phyloP scores from a whole-genome alignment of 768 basidiomycete genomes.

The Rhizopogon salebrosus region DNA sequence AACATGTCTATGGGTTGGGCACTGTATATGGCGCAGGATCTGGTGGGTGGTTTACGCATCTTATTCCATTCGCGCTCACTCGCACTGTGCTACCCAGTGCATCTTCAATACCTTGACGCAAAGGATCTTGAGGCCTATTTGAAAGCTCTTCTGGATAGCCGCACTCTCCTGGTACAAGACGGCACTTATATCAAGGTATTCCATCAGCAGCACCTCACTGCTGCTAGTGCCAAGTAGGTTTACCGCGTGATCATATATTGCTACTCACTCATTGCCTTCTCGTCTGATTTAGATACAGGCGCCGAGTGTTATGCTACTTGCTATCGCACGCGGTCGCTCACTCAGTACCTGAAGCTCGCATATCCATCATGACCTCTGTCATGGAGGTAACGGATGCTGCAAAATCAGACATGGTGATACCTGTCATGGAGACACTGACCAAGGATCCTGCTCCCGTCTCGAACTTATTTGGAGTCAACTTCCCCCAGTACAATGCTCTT shows the following conservation, averaged over 20 bases:
- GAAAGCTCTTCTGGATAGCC: conserved; percentile 40
- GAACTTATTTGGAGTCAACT: conserved; percentile 34
- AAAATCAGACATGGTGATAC: conserved; percentile 52
- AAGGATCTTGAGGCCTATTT: conserved; percentile 59
- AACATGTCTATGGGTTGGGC: conserved; percentile 67
- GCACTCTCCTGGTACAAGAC: conserved; percentile 59
- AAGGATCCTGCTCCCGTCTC: conserved; percentile 17
- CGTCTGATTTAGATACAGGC: conserved; percentile 50
- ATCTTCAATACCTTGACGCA: conserved; percentile 66
- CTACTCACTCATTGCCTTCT: neutral
- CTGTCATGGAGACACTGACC: conserved; percentile 44
- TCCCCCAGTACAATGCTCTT: conserved; percentile 28
- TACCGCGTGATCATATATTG: conserved; percentile 15
- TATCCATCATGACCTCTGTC: conserved; percentile 47
- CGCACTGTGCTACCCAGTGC: conserved; percentile 25
- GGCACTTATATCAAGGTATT: conserved; percentile 49
- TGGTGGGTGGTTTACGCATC: conserved; percentile 33
- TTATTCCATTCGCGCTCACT: conserved; percentile 2
- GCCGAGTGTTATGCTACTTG: conserved; percentile 68
- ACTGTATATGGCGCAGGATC: conserved; percentile 60
- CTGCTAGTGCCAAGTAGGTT: conserved; percentile 44
- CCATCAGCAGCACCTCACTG: conserved; percentile 52
- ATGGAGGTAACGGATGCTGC: conserved; percentile 34
- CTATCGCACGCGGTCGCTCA: conserved; percentile 74
- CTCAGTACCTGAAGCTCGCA: conserved; percentile 40